Evolutionary conservation across 148 eudicot genomes (phyloP).

Genomic region (Camellia sinensis): DNA sequence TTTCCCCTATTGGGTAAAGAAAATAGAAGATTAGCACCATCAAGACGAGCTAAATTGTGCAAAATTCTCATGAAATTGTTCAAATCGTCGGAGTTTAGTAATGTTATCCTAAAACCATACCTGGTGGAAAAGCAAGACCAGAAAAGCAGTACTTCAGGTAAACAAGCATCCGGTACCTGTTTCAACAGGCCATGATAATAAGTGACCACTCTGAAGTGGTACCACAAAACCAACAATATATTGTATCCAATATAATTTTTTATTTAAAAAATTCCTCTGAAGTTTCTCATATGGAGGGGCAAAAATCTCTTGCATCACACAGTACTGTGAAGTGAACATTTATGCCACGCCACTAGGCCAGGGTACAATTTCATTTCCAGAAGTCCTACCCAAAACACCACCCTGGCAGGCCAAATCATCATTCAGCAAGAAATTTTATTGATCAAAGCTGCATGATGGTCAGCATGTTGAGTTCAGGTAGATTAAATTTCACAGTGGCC

Average conservation of each 20-base stretch:
- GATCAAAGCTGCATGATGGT: background rate
- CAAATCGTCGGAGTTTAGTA: background rate
- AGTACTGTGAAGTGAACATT: background rate
- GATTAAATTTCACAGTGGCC: background rate
- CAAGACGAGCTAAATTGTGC: background rate
- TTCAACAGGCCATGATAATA: slow-evolving; percentile 16
- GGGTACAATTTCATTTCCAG: background rate
- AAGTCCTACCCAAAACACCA: slow-evolving; percentile 5
- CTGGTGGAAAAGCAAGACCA: slow-evolving; percentile 96
- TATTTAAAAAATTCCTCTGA: background rate
- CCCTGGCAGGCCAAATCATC: background rate
- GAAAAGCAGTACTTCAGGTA: slow-evolving; percentile 94
- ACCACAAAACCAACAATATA: background rate
- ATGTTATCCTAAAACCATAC: slow-evolving; percentile 32
- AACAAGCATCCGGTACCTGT: slow-evolving; percentile 90
- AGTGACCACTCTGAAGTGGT: slow-evolving; percentile 6
- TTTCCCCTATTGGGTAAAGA: background rate
- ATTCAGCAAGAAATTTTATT: background rate
- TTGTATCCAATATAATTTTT: background rate
- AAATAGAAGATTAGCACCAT: slow-evolving; percentile 6
- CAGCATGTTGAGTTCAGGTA: background rate
- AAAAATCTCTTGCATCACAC: background rate
- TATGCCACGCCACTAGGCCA: background rate
- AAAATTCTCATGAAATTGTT: background rate
- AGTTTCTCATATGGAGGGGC: background rate